Percentiles rank a stretch among this genome's conserved stretches.
Conservation (phyloP, 345 rosid genomes). For the Pugionium cornutum region DNA sequence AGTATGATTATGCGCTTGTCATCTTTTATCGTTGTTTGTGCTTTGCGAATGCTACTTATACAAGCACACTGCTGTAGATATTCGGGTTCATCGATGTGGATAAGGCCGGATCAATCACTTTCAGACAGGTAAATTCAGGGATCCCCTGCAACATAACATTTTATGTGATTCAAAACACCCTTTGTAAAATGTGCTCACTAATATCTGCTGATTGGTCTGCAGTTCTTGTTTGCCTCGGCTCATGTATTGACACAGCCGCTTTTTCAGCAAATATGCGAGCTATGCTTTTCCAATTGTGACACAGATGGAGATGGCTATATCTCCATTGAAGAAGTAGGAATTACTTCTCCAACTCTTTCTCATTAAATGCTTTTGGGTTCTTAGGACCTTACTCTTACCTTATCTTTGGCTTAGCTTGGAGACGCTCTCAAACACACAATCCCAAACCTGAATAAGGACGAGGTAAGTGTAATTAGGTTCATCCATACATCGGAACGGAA, state of each 20-base stretch:
- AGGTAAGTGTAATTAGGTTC: slow-evolving; percentile 48
- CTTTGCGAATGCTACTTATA: slow-evolving; percentile 20
- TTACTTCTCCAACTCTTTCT: slow-evolving; percentile 4
- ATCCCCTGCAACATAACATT: slow-evolving; percentile 1
- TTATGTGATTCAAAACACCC: background rate
- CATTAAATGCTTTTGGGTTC: slow-evolving; percentile 17
- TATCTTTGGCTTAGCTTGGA: slow-evolving; percentile 56
- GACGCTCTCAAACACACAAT: slow-evolving; percentile 53
- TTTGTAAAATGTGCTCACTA: slow-evolving; percentile 1
- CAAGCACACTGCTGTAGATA: slow-evolving; percentile 50
- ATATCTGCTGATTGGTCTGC: slow-evolving; percentile 36
- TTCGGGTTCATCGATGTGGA: slow-evolving; percentile 84
- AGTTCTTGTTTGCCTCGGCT: slow-evolving; percentile 85
- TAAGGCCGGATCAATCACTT: slow-evolving; percentile 72
- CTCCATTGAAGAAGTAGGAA: slow-evolving; percentile 61
- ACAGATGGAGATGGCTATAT: slow-evolving; percentile 49
- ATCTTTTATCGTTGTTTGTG: background rate
- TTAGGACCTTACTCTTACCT: slow-evolving; percentile 17
- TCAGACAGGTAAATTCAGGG: slow-evolving; percentile 67
- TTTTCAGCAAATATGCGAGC: slow-evolving; percentile 69
- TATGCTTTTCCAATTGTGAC: slow-evolving; percentile 63
- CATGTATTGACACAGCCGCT: slow-evolving; percentile 65
- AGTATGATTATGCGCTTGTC: slow-evolving; percentile 7
- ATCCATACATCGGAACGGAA: background rate
- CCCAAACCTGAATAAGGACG: slow-evolving; percentile 53